phyloP scores from a whole-genome alignment of 192 early-diverging fungal genomes.

The Rhizophagus clarus region DNA sequence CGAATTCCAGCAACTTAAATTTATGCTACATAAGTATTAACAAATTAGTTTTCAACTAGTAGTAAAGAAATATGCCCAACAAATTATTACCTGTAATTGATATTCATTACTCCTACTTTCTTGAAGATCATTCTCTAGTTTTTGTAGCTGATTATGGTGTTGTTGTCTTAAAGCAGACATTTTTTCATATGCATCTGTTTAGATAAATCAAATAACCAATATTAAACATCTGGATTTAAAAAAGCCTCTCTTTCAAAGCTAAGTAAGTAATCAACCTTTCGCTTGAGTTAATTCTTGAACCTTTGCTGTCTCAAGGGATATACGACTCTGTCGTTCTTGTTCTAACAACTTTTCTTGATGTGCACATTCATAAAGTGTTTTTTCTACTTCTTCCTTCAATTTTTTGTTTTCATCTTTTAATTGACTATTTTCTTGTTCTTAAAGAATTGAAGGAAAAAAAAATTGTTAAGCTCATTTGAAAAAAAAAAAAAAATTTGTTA shows the following conservation, averaged over 20 bases:
- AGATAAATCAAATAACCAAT: too few species aligned
- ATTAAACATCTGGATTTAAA: background rate
- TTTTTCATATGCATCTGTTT: constrained; percentile 2
- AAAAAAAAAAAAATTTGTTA: background rate
- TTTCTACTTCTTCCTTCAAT: background rate
- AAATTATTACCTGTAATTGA: background rate
- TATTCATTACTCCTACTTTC: background rate
- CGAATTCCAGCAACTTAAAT: background rate
- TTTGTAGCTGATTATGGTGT: background rate
- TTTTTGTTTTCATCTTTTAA: background rate
- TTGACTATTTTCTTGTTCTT: background rate
- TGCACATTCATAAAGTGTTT: background rate
- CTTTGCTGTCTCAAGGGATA: background rate
- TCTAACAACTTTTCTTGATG: background rate
- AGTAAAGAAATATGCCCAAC: background rate
- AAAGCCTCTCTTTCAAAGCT: background rate
- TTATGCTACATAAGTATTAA: background rate
- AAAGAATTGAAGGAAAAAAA: too few species aligned
- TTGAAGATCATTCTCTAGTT: constrained; percentile 8
- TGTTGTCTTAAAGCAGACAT: background rate
- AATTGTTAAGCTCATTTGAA: background rate
- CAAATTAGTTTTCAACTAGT: background rate
- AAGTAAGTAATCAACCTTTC: background rate
- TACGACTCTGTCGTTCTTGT: constrained; percentile 1
- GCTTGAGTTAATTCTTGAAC: background rate